Evolutionary conservation across 2,329 filamentous ascomycete species (phyloP).

Genomic region (Penicillium sp.): DNA sequence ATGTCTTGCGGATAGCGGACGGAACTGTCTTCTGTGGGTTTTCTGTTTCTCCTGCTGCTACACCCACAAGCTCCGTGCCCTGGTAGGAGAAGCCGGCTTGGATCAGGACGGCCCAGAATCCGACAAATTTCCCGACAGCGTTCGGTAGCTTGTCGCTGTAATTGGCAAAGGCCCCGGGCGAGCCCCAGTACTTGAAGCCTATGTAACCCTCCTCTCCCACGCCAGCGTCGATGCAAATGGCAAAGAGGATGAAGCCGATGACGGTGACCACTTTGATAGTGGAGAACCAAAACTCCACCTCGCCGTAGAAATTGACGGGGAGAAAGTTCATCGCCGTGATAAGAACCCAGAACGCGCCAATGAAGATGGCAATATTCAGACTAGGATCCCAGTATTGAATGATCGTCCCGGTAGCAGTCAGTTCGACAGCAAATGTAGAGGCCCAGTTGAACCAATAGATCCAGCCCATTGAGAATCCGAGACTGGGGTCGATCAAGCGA

Average conservation of each 20-base stretch:
- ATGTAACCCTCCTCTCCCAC: constrained; percentile 68
- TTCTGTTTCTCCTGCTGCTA: constrained; percentile 70
- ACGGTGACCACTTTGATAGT: constrained; percentile 73
- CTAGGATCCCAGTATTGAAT: constrained; percentile 68
- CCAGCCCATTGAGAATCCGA: constrained; percentile 76
- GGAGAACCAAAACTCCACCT: constrained; percentile 75
- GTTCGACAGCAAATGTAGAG: constrained; percentile 68
- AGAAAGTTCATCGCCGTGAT: constrained; percentile 68
- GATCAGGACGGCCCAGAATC: constrained; percentile 52
- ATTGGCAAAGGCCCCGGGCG: constrained; percentile 65
- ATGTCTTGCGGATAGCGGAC: constrained; percentile 67
- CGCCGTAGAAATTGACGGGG: constrained; percentile 68
- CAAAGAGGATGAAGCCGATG: constrained; percentile 71
- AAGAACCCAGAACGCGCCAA: constrained; percentile 66
- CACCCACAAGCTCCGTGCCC: constrained; percentile 69
- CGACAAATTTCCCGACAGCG: constrained; percentile 59
- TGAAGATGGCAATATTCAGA: constrained; percentile 66
- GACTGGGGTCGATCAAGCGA: constrained; percentile 67
- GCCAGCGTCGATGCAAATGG: constrained; percentile 69
- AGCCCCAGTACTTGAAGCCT: constrained; percentile 67
- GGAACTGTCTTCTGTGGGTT: constrained; percentile 70
- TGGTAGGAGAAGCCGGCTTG: constrained; percentile 41
- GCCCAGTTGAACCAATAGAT: constrained; percentile 78
- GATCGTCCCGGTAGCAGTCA: constrained; percentile 67
- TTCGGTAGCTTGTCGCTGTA: constrained; percentile 57